Base-by-base conservation (phyloP, 2,329 filamentous ascomycete species). In the Pleochaeta shiraiana region DNA sequence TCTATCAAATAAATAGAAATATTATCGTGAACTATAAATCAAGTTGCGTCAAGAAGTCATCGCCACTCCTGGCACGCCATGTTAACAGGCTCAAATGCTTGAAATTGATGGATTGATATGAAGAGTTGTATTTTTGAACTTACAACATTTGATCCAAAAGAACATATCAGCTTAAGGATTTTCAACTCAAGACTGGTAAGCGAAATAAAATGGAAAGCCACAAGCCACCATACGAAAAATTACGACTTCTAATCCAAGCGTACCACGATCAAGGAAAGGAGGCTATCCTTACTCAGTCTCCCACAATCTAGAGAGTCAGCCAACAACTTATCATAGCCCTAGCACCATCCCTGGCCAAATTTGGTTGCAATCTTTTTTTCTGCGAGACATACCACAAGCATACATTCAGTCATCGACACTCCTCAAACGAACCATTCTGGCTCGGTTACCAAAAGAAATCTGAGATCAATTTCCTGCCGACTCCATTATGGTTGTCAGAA, bases 161-260 rank as follows among this genome's bases (percentile, higher is more conserved):
- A 60, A 34, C 55, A 60, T 30, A 30, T 5, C 21, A 19, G 30
- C 31, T 11, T 21, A 21, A 31, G 55, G 21, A 60, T 33, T 21
- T 60, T 60, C 30, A 60, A 60, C 28, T 26, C 55, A 26, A 60
- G 55, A 34, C 31, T 60, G 31, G 55, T 60, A 31, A 26, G 55
- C n/a, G 55, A 60, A 21, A 34, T 60, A 33, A 60, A 60, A 60
- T 26, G 55, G 26, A 60, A 60, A 60, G 31, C 26, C 28, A 60
- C 26, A 19, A 33, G 28, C 30, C 55, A 0, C 55, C 55, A 60
- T 60, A 60, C 30, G 55, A 60, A 60, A 60, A 60, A 30, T 60
- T 30, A 31, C 28, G 55, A 9, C 55, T 60, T 60, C 26, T 60
- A 30, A 34, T 60, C 26, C 55, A 60, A 33, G 55, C 26, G 21